Base-by-base conservation (phyloP, 305 asterid species). In the Nicotiana rustica region DNA sequence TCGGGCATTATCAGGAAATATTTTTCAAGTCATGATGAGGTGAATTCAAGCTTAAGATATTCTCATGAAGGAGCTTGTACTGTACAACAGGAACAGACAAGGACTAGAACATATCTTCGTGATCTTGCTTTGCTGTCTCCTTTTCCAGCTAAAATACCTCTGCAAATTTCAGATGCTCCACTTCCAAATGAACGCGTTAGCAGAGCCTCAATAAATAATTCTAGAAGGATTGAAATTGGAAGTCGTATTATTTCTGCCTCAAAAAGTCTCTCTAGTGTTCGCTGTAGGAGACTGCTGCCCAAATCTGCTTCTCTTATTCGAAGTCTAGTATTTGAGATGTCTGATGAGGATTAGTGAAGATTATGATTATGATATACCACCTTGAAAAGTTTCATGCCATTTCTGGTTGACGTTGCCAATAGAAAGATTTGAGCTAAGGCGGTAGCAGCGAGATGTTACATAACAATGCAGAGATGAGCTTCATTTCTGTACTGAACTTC, bases 1-100 rank as follows among this genome's bases (percentile, higher is more conserved):
- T 92, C 95, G 6, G 92, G 93, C 59, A 90, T 92, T 76, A 90
- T 94, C 85, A 84, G 65, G 64, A 92, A 91, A 79, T 94, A 94
- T 84, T 92, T 94, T 77, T 84, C 93, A 36, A 86, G 81, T 78
- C 68, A 81, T 65, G 91, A 90, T 77, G 95, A 92, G 85, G 93
- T 90, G 86, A 86, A 84, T 70, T 91, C 95, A 15, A 57, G 80
- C 76, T 67, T 87, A 61, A 56, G 57, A n/a, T 62, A 25, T 19
- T 65, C 83, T 2, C 18, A 38, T 29, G 57, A 77, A 67, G 47
- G 73, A 36, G 83, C 41, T 2, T 25, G 31, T 9, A 25, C 67
- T 38, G 44, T 10, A 47, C 79, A 60, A 38, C 71, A 82, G 59
- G 84, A 81, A 70, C 79, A 47, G 55, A 14, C 62, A 18, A 64